A percentile compares a stretch with the other conserved stretches of the same genome.
Conservation (phyloP, 225 moss, liverwort and hornwort genomes). For the Antitrichia curtipendula region DNA sequence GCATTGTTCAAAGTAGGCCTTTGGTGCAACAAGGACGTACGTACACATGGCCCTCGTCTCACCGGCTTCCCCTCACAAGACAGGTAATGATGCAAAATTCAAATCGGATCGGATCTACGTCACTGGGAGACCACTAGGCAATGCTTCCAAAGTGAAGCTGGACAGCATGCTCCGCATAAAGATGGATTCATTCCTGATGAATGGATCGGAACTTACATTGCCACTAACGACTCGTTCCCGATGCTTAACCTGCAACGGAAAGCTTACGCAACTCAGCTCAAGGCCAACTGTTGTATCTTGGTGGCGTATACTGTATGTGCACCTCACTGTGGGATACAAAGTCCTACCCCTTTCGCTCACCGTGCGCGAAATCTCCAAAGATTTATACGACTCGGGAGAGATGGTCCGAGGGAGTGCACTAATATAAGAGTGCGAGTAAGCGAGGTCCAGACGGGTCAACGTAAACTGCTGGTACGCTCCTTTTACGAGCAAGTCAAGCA, state of each 20-base stretch:
- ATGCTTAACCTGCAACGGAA: neutral
- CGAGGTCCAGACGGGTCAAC: no score
- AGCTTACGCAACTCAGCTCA: neutral
- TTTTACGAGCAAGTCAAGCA: no score
- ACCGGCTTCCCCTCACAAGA: neutral
- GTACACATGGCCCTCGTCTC: neutral
- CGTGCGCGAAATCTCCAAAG: neutral
- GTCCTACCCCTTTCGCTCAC: neutral
- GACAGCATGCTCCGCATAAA: neutral
- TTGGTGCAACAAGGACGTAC: neutral
- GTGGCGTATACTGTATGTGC: neutral
- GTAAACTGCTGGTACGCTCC: no score
- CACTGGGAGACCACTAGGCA: neutral
- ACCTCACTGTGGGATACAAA: neutral
- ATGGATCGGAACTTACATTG: neutral
- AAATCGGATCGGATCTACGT: neutral
- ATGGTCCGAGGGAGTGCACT: neutral
- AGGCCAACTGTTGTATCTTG: neutral
- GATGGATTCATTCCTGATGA: neutral
- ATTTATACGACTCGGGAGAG: neutral
- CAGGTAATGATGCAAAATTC: neutral
- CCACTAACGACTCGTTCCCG: no score
- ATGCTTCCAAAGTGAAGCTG: neutral
- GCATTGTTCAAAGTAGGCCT: neutral
- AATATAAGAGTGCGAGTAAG: no score